Evolutionary conservation across 2,329 filamentous ascomycete genomes (phyloP).

Genomic region (Paraphoma sp.): DNA sequence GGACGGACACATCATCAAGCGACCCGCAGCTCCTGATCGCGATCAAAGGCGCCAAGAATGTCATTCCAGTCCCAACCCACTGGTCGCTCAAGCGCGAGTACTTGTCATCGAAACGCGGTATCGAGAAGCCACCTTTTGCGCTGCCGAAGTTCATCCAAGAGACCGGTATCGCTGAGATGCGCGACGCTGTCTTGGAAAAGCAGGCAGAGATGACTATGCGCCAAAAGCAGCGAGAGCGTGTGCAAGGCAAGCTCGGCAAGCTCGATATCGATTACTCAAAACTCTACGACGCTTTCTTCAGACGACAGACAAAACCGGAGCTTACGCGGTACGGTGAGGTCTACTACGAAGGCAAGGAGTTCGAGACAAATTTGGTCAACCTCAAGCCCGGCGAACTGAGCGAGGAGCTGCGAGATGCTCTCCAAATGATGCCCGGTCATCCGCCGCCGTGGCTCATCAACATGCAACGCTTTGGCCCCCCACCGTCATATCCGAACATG

Average conservation of each 20-base stretch:
- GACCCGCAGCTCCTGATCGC: slow-evolving; percentile 90
- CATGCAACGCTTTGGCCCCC: slow-evolving; percentile 90
- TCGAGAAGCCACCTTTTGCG: slow-evolving; percentile 92
- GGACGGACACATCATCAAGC: slow-evolving; percentile 91
- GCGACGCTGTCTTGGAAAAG: slow-evolving; percentile 94
- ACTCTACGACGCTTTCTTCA: slow-evolving; percentile 97
- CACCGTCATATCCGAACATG: slow-evolving; percentile 92
- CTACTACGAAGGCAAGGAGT: slow-evolving; percentile 99
- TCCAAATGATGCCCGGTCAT: slow-evolving; percentile 91
- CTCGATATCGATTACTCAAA: slow-evolving; percentile 98
- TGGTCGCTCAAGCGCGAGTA: slow-evolving; percentile 98
- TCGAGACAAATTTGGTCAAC: slow-evolving; percentile 91
- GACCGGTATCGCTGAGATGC: slow-evolving; percentile 97
- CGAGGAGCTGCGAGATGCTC: slow-evolving; percentile 86
- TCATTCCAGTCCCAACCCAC: slow-evolving; percentile 90
- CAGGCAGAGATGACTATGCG: slow-evolving; percentile 90
- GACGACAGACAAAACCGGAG: slow-evolving; percentile 94
- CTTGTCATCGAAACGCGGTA: slow-evolving; percentile 92
- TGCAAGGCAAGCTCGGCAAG: slow-evolving; percentile 95
- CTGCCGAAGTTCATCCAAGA: slow-evolving; percentile 97
- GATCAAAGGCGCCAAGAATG: slow-evolving; percentile 93
- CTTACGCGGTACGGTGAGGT: slow-evolving; percentile 95
- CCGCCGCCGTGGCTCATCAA: slow-evolving; percentile 98
- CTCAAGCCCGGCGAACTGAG: slow-evolving; percentile 88
- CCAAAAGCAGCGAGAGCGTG: slow-evolving; percentile 93